Base-by-base conservation (phyloP, 2,329 filamentous ascomycete genomes). In the Fusarium bulbicola region DNA sequence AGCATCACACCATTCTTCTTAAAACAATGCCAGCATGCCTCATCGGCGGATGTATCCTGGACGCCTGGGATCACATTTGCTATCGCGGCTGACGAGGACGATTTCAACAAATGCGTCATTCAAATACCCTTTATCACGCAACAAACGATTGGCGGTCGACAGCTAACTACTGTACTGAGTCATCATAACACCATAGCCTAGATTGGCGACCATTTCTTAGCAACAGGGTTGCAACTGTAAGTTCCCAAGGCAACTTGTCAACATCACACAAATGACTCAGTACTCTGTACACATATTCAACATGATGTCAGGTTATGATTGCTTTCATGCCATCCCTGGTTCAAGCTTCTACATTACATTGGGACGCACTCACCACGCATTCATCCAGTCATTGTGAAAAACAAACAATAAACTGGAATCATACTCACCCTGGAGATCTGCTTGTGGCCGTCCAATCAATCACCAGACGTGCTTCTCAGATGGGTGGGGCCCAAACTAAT, bases 71-170 rank as follows among this genome's bases (percentile, higher is more conserved):
- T 71, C 66, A 62, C 58, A 63, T 66, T 59, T 66, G 50, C 57
- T 70, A 65, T 61, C 65, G 61, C 54, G 63, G 67, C 54, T 66
- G 66, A 68, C 65, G 47, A 72, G 53, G 66, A 50, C 63, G 21
- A 54, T 47, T 58, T 45, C 46, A 61, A 50, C 54, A 60, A 53
- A 58, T 59, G 57, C 40, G 54, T 70, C 65, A 71, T 68, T 24
- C 54, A 57, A 47, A 59, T 46, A 28, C 9, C 36, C 53, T 72
- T 21, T 66, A 37, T 21, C 68, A 37, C 45, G 7, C 42, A 42
- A 43, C 61, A 43, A 39, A 72, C 65, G 58, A 43, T 24, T 54
- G 59, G 60, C 62, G 59, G 59, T 52, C 26, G 39, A 28, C 52
- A 21, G 34, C 42, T 45, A 36, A 30, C 26, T 43, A 24, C 42